phyloP scores from a whole-genome alignment of 768 basidiomycete species.

The Auricularia sp. region DNA sequence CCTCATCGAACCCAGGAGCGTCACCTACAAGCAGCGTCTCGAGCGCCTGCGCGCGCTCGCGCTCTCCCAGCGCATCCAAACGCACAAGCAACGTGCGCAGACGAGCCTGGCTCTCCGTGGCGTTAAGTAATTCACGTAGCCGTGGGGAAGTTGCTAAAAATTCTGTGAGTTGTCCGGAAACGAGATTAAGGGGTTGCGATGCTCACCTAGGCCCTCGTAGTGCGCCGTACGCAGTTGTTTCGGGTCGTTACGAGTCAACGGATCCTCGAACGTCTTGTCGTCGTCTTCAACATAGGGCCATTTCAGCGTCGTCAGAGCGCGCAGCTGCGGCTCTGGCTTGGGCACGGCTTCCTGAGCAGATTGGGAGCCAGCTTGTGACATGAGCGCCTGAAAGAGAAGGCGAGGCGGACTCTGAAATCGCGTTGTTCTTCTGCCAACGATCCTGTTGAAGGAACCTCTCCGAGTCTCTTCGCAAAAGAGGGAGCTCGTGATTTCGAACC shows the following conservation, averaged over 20 bases:
- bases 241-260: neutral
- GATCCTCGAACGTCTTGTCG: neutral
- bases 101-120: neutral
- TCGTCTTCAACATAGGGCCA: neutral
- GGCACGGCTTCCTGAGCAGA: too few species aligned
- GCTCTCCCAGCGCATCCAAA: neutral
- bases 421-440: too few species aligned
- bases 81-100: neutral
- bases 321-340: neutral
- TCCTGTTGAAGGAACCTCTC: too few species aligned
- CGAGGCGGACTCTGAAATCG: too few species aligned
- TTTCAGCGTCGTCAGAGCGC: neutral
- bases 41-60: neutral
- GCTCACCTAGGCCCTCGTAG: neutral
- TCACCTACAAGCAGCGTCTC: neutral
- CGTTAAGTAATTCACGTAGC: neutral
- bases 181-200: too few species aligned
- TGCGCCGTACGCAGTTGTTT: neutral
- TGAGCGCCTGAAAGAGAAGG: too few species aligned
- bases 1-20: neutral
- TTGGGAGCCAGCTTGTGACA: too few species aligned
- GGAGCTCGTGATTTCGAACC: too few species aligned
- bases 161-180: neutral
- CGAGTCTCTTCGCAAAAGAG: too few species aligned
- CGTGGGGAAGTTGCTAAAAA: neutral